Evolutionary conservation across 2,329 filamentous ascomycete species (phyloP), one percentile per base, ranked within the genome.

Genomic region (Setomelanomma holmii): DNA sequence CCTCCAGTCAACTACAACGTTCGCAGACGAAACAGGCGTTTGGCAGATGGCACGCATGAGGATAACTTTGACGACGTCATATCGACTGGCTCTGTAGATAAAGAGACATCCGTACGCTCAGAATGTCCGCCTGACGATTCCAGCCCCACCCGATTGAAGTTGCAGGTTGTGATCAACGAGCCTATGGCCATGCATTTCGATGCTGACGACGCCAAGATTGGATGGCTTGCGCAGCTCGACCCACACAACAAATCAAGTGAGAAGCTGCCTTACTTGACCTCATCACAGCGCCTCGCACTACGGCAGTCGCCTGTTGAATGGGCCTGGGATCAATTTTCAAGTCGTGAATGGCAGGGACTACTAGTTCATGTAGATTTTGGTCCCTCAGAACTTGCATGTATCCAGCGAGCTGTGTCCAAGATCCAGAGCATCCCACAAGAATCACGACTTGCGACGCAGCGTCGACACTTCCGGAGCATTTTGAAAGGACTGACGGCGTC

Each of bases 341-440:
- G 66, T 22, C 59, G 61, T 2, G 40, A 57, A 2, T 75, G 72
- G 72, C 62, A 70, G 53, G 66, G 71, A 0, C 45, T 51, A 16
- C 21, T 69, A 1, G 19, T 75, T 12, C 73, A 76, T 40, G 64
- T 74, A 1, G 72, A 74, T 33, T 72, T 76, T 33, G 63, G 58
- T 12, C 23, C 55, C 2, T 51, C 45, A 30, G 73, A 76, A 45
- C 23, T 74, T 4, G 48, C 52, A 11, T 19, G 53, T 7, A 64
- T 74, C 2, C 51, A 70, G 38, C 49, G 42, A 17, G 54, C 45
- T 1, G 39, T 68, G 1, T n/a, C 27, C 1, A 57, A 53, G 16
- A 30, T 63, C 4, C 22, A 61, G 3, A 23, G 39, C 3, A 17
- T 39, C 11, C 11, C 46, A 2, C 40, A 48, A 30, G 34, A 30